phyloP scores from a whole-genome alignment of 2,329 filamentous ascomycete species.

The Xylariaceae sp. region DNA sequence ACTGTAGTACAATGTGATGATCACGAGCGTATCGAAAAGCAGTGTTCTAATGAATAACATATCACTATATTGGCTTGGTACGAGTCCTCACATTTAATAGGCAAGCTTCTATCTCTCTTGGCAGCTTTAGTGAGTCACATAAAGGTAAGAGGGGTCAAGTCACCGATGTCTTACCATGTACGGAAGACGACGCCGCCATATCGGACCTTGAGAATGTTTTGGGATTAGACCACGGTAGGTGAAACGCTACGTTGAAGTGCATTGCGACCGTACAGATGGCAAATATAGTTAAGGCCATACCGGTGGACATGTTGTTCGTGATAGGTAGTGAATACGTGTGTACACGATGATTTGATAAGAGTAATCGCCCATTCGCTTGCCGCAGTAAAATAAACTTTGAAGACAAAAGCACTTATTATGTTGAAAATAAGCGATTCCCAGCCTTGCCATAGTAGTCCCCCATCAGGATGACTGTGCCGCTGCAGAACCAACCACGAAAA shows the following conservation, averaged over 20 bases:
- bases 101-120: neutral
- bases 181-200: conserved; percentile 3
- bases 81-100: neutral
- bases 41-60: neutral
- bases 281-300: no score
- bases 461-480: neutral
- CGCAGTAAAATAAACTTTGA: neutral
- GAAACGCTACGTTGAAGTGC: no score
- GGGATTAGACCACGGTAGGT: neutral
- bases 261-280: no score
- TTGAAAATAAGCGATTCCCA: neutral
- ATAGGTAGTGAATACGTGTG: no score
- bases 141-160: conserved; percentile 14
- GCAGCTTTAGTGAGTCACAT: conserved; percentile 12
- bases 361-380: no score
- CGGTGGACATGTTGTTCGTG: no score
- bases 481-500: neutral
- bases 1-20: neutral
- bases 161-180: conserved; percentile 4
- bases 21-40: neutral
- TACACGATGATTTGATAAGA: no score
- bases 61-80: neutral
- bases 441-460: neutral
- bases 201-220: neutral
- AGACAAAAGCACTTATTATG: neutral